These are phyloP conservation scores for Fusarium sp. DNA, from an alignment of 2,329 filamentous ascomycete genomes.

Conservation along the genomic window DNA sequence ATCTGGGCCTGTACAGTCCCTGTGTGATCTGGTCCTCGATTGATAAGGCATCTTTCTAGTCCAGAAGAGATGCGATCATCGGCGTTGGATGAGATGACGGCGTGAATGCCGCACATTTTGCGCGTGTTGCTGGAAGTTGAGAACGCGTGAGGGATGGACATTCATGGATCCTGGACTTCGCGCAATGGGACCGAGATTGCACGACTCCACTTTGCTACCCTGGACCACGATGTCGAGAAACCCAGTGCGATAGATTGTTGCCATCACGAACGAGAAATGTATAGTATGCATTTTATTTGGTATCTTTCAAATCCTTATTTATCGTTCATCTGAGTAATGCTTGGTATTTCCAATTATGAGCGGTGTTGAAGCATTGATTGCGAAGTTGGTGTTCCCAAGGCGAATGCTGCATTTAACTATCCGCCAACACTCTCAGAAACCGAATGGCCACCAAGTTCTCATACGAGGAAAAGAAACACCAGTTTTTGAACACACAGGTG, in stretches of 20 bases:
- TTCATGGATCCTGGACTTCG: background rate
- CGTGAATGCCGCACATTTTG: constrained; percentile 73
- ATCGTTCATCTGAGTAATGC: too few species aligned
- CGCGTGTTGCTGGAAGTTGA: constrained; percentile 17
- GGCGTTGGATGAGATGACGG: constrained; percentile 55
- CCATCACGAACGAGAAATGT: background rate
- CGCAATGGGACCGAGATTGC: background rate
- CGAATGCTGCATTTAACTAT: too few species aligned
- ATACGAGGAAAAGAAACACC: background rate
- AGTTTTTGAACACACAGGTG: background rate
- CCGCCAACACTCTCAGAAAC: too few species aligned
- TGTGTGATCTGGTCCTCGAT: constrained; percentile 70
- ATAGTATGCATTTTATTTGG: too few species aligned
- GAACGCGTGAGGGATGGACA: constrained; percentile 4
- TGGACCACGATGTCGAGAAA: background rate
- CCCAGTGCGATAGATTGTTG: background rate
- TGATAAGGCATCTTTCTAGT: constrained; percentile 61
- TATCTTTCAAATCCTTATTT: too few species aligned
- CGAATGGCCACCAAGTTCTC: background rate
- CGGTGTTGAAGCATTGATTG: background rate
- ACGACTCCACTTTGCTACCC: background rate
- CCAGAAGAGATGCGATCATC: constrained; percentile 46
- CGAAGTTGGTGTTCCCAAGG: too few species aligned
- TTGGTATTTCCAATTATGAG: too few species aligned
- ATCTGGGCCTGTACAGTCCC: constrained; percentile 55